Conservation (phyloP, 2,329 filamentous ascomycete species). For the Shiraia sp. region DNA sequence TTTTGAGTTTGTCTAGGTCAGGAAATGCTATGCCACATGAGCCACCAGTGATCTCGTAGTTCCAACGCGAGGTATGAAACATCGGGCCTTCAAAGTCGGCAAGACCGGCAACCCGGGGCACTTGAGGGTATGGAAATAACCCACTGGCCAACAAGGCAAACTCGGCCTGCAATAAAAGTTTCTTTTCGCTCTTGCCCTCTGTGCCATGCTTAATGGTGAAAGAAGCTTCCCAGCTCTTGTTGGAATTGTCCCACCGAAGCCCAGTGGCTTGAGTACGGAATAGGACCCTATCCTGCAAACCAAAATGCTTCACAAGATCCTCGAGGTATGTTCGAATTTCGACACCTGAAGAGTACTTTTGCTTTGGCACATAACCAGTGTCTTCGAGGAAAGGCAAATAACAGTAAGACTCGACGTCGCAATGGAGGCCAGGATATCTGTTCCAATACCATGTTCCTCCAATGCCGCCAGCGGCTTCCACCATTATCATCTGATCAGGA, state of each 20-base stretch:
- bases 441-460: conserved; percentile 56
- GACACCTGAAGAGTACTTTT: conserved; percentile 48
- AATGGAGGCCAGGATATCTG: conserved; percentile 53
- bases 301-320: conserved; percentile 25
- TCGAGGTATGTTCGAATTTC: conserved; percentile 52
- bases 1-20: conserved; percentile 33
- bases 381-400: conserved; percentile 65
- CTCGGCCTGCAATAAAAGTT: conserved; percentile 28
- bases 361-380: conserved; percentile 59
- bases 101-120: conserved; percentile 50
- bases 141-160: conserved; percentile 47
- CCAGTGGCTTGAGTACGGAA: conserved; percentile 46
- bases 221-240: conserved; percentile 36
- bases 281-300: conserved; percentile 45
- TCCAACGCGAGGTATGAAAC: conserved; percentile 52
- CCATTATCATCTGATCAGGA: conserved; percentile 41
- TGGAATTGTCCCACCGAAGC: conserved; percentile 53
- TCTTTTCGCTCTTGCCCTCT: conserved; percentile 14
- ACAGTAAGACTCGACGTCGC: conserved; percentile 61
- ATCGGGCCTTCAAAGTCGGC: conserved; percentile 45
- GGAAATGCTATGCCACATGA: conserved; percentile 24
- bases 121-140: conserved; percentile 49
- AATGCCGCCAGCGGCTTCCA: conserved; percentile 51
- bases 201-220: conserved; percentile 18
- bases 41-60: conserved; percentile 49